Percentiles rank a stretch among this genome's conserved stretches.
phyloP scores from a whole-genome alignment of 257 asterid species.

The Nemophila menziesii region DNA sequence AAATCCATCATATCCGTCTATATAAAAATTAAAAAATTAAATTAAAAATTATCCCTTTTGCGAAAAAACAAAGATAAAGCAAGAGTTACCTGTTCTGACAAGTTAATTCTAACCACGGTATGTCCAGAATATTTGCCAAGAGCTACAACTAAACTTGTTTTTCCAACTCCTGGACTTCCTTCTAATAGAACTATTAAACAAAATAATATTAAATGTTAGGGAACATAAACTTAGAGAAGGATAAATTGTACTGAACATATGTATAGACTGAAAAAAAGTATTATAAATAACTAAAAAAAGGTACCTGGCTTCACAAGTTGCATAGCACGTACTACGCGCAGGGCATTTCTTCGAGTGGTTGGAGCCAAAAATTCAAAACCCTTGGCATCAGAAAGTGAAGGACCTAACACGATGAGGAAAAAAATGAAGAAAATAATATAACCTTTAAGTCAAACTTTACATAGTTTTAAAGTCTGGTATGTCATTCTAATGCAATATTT shows the following conservation, averaged over 20 bases:
- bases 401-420: conserved; percentile 29
- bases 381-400: conserved; percentile 22
- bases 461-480: no score
- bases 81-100: conserved; percentile 78
- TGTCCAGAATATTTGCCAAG: conserved; percentile 90
- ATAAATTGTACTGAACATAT: background rate
- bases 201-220: conserved; percentile 23
- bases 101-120: conserved; percentile 81
- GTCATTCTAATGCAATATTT: no score
- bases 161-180: conserved; percentile 99
- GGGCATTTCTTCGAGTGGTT: conserved; percentile 73
- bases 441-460: background rate
- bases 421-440: background rate
- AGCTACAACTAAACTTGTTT: conserved; percentile 83
- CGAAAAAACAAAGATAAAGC: conserved; percentile 1
- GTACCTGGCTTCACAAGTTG: conserved; percentile 95
- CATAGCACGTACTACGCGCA: conserved; percentile 95
- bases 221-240: background rate
- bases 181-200: conserved; percentile 64
- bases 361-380: conserved; percentile 83
- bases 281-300: conserved; percentile 2
- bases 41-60: conserved; percentile 2
- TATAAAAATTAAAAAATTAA: conserved; percentile 20
- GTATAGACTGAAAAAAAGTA: background rate
- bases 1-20: conserved; percentile 98